Base-by-base conservation (phyloP, 306 rosid species). In the Fragaria vesca region DNA sequence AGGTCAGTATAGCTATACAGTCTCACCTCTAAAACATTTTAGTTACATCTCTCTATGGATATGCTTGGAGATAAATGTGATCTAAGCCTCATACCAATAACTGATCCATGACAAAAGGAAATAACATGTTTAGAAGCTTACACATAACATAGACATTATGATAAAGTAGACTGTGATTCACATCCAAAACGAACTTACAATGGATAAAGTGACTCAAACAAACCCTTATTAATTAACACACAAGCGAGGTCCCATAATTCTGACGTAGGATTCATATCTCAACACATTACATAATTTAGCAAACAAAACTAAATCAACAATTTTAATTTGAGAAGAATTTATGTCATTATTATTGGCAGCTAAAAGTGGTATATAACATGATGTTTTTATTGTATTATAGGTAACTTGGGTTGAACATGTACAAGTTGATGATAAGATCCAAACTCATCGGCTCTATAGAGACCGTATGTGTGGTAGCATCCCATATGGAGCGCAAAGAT, bases 381-480 rank as follows among this genome's bases (percentile, higher is more conserved):
- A 17, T 2, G 28, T 8, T 6, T 32, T 32, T 6, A 6, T 62
- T 36, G 4, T 63, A 63, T 16, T 45, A 67, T 69, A 91, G 97
- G 82, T 94, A 55, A 80, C 90, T 18, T 94, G 97, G 97, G 82
- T 89, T 11, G 98, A 94, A 73, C 97, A 90, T 69, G 90, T 90
- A 24, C 87, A 89, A 74, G 93, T 91, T 24, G 88, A 86, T 60
- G 91, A 94, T 16, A 84, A 68, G 74, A 43, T 40, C 30, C 89
- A 87, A 54, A 84, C 86, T 17, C 86, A 89, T 67, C 43, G 60
- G 21, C 84, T 84, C 24, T 94, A 78, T 38, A 80, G 86, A 76
- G 89, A 89, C 69, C 74, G 86, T 51, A 65, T 89, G 11, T 82
- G 77, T 43, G 46, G 63, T 40, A 76, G 34, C 4, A 60, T 72